A percentile compares a stretch with the other conserved stretches of the same genome.
phyloP scores from a whole-genome alignment of 495 filamentous ascomycete species.

The Tuber borchii region DNA sequence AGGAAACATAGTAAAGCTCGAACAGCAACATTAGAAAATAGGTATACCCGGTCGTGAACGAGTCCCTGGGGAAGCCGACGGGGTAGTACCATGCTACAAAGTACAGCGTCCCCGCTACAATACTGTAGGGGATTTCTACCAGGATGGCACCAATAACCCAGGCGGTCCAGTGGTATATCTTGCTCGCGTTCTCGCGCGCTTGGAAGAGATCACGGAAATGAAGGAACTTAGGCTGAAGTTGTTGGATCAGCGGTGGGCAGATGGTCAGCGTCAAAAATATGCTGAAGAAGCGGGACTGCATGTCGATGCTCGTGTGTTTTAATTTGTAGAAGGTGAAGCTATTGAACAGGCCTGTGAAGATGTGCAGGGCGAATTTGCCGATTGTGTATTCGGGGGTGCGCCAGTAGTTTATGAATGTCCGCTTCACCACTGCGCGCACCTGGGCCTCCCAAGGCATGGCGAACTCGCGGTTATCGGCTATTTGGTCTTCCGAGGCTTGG shows the following conservation, averaged over 20 bases:
- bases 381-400: slow-evolving; percentile 47
- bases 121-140: slow-evolving; percentile 67
- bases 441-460: slow-evolving; percentile 45
- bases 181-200: slow-evolving; percentile 61
- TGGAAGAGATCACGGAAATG: slow-evolving; percentile 60
- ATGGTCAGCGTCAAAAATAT: slow-evolving; percentile 45
- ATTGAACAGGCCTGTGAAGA: slow-evolving; percentile 50
- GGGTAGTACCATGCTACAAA: slow-evolving; percentile 61
- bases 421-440: slow-evolving; percentile 41
- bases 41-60: slow-evolving; percentile 32
- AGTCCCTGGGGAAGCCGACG: slow-evolving; percentile 42
- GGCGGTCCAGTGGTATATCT: slow-evolving; percentile 65
- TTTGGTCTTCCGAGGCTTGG: slow-evolving; percentile 40
- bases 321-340: slow-evolving; percentile 50
- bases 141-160: slow-evolving; percentile 64
- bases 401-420: slow-evolving; percentile 45
- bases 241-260: slow-evolving; percentile 48
- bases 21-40: slow-evolving; percentile 53
- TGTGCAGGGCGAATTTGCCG: slow-evolving; percentile 46
- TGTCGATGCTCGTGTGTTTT: slow-evolving; percentile 38
- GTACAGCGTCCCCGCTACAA: slow-evolving; percentile 55
- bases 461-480: slow-evolving; percentile 51
- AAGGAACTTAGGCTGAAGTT: slow-evolving; percentile 66
- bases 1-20: slow-evolving; percentile 65
- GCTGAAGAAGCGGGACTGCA: slow-evolving; percentile 44